Conservation (phyloP, 1,284 basidiomycete genomes). For the Boletus sp. region DNA sequence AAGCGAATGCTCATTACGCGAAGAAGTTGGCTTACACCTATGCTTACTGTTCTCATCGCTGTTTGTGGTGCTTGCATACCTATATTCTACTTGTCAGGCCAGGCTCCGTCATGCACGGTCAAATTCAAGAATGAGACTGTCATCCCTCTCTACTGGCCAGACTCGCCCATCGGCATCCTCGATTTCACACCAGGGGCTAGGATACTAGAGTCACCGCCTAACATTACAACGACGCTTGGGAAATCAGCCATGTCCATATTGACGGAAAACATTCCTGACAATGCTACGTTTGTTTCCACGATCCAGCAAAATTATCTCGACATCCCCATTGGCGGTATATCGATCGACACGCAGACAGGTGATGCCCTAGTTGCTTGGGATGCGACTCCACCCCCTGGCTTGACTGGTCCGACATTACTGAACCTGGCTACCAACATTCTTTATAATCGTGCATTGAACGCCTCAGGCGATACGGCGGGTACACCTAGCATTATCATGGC, state of each 20-base stretch:
- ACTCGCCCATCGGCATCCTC: constrained; percentile 41
- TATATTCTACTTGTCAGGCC: constrained; percentile 60
- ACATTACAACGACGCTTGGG: constrained; percentile 48
- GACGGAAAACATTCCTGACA: constrained; percentile 48
- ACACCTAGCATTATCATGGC: constrained; percentile 56
- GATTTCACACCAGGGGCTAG: constrained; percentile 27
- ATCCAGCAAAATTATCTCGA: constrained; percentile 53
- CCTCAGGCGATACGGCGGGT: constrained; percentile 41
- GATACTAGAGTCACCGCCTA: constrained; percentile 51
- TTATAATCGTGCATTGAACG: constrained; percentile 60
- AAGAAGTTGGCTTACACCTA: constrained; percentile 68
- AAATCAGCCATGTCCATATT: constrained; percentile 37
- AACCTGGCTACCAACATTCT: constrained; percentile 72
- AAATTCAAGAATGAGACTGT: constrained; percentile 40
- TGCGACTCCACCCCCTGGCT: constrained; percentile 53
- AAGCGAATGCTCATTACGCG: constrained; percentile 71
- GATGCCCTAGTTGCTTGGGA: constrained; percentile 66
- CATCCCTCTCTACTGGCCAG: constrained; percentile 53
- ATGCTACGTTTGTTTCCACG: constrained; percentile 56
- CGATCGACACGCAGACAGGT: constrained; percentile 51
- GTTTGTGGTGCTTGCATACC: constrained; percentile 68
- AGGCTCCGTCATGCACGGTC: constrained; percentile 53
- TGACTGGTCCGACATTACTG: constrained; percentile 60
- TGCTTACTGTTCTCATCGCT: constrained; percentile 63
- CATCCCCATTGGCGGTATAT: constrained; percentile 63